Evolutionary conservation across 2,329 filamentous ascomycete species (phyloP), one percentile per base, ranked within the genome.

Genomic region (Pseudonectria foliicola): DNA sequence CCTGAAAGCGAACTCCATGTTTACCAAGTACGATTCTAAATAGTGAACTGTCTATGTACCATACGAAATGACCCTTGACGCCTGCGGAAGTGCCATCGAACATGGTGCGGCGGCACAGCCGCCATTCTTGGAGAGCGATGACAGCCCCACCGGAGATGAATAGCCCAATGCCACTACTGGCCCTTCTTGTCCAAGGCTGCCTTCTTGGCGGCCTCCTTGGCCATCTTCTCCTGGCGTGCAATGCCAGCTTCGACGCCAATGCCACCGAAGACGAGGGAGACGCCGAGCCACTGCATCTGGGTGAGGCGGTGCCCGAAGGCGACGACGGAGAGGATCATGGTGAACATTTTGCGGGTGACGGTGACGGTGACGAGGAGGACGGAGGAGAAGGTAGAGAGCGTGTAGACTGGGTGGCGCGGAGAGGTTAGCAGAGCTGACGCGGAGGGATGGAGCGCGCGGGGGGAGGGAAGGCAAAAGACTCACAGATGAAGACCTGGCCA

Each of bases 321-420:
- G 41, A 96, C 70, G 18, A 98, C 92, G 35, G 87, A 95, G 33
- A 96, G 72, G 40, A 96, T 86, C 92, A 98, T 98, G 48, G 90
- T 96, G 59, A 96, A 76, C 92, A 98, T 98, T 69, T 98, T 98
- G 55, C 92, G 76, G 29, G 92, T 98, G 29, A 98, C 92, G 2
- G 88, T 98, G 3, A 98, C 89, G 4, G 92, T 96, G 28, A 96
- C 90, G 32, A 98, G 77, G 33, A 96, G 73, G 31, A 98, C 75
- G 8, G 84, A 92, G 8, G 85, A 92, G 66, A 96, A 98, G 32
- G 85, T 86, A 11, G 88, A 83, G 6, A 98, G 75, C 0, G 92
- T 96, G 64, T 94, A 89, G 71, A 95, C 78, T 81, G 24, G 23
- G 7, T 10, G 23, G 13, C 5, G 18, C 5, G 8, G 1, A 13